phyloP scores from a whole-genome alignment of 2,329 filamentous ascomycete species.

The Fusarium nisikadoi region DNA sequence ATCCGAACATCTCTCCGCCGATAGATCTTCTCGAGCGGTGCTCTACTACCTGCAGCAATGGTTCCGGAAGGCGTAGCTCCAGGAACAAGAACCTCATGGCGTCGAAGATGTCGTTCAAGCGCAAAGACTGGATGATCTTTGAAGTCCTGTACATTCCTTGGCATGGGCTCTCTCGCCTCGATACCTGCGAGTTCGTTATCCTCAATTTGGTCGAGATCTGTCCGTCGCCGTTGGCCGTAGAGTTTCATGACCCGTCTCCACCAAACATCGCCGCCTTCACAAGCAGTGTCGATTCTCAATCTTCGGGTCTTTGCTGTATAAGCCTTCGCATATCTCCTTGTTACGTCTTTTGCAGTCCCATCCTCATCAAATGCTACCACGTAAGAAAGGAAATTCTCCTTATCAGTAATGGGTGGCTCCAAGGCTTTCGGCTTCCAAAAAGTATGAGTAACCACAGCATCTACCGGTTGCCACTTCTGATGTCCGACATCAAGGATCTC shows the following conservation, averaged over 20 bases:
- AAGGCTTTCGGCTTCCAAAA: slow-evolving; percentile 80
- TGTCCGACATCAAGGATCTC: slow-evolving; percentile 87
- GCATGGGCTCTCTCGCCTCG: slow-evolving; percentile 83
- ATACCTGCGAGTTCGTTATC: slow-evolving; percentile 77
- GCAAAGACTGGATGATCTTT: slow-evolving; percentile 87
- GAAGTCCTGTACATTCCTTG: slow-evolving; percentile 85
- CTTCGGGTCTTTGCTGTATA: slow-evolving; percentile 92
- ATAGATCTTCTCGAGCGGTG: slow-evolving; percentile 80
- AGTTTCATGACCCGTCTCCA: slow-evolving; percentile 63
- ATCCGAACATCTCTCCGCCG: slow-evolving; percentile 82
- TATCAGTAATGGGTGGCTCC: slow-evolving; percentile 84
- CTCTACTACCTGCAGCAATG: slow-evolving; percentile 73
- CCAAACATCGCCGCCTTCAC: slow-evolving; percentile 62
- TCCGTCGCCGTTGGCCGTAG: slow-evolving; percentile 55
- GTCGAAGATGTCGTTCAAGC: slow-evolving; percentile 83
- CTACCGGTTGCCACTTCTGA: slow-evolving; percentile 91
- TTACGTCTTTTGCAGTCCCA: slow-evolving; percentile 83
- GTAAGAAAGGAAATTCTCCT: slow-evolving; percentile 81
- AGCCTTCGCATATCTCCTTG: slow-evolving; percentile 84
- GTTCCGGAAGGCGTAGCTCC: slow-evolving; percentile 78
- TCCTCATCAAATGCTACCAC: slow-evolving; percentile 87
- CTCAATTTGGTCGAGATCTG: slow-evolving; percentile 85
- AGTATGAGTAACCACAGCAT: slow-evolving; percentile 81
- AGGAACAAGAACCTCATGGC: slow-evolving; percentile 84
- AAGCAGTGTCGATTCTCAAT: slow-evolving; percentile 74